phyloP scores from a whole-genome alignment of 306 rosid species.

The Begonia masoniana region DNA sequence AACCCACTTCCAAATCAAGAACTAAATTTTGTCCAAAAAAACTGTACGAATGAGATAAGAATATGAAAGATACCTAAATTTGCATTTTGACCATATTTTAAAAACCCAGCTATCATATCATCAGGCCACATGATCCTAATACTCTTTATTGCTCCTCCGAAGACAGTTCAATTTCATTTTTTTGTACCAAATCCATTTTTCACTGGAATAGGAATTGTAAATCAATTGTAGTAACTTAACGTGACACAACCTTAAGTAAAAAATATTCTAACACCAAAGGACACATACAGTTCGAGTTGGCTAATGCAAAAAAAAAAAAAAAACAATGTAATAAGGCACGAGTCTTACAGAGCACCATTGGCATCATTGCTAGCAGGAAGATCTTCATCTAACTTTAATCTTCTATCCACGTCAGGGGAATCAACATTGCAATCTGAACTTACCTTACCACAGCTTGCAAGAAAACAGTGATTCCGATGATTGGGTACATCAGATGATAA shows the following conservation, averaged over 20 bases:
- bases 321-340: background rate
- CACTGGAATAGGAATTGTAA: background rate
- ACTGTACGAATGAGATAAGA: too few species aligned
- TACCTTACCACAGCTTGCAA: constrained; percentile 18
- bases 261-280: too few species aligned
- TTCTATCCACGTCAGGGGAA: constrained; percentile 27
- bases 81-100: too few species aligned
- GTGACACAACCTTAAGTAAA: background rate
- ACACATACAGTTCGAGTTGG: too few species aligned
- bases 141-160: too few species aligned
- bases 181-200: background rate
- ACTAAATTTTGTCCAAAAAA: too few species aligned
- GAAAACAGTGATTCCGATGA: constrained; percentile 17
- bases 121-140: too few species aligned
- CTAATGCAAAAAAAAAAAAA: background rate
- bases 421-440: constrained; percentile 20
- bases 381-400: constrained; percentile 20
- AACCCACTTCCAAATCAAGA: too few species aligned
- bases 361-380: constrained; percentile 7
- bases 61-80: too few species aligned
- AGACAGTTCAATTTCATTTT: background rate
- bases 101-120: too few species aligned
- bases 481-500: constrained; percentile 15
- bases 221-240: background rate
- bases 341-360: constrained; percentile 33